These are phyloP conservation scores for Penicillium griseofulvum DNA, from an alignment of 2,329 filamentous ascomycete genomes.

Conservation along the genomic window DNA sequence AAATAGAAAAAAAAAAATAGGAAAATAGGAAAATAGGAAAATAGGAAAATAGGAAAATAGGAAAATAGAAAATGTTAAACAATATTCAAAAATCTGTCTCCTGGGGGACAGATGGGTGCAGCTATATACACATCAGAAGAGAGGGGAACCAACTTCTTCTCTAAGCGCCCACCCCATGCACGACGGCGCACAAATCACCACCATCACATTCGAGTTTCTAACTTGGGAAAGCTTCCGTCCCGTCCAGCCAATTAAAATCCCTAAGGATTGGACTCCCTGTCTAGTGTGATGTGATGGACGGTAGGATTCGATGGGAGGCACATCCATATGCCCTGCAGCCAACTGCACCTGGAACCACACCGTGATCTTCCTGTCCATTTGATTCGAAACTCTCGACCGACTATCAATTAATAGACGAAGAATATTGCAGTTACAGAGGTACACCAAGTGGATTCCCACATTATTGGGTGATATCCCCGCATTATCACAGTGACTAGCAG, in stretches of 20 bases:
- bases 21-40: too few relatives aligned
- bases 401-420: neutral
- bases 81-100: constrained; percentile 22
- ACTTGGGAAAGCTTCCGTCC: constrained; percentile 5
- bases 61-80: constrained; percentile 34
- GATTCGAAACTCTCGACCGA: neutral
- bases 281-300: neutral
- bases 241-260: constrained; percentile 8
- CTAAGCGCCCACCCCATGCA: constrained; percentile 25
- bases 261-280: neutral
- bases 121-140: constrained; percentile 33
- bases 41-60: constrained; percentile 30
- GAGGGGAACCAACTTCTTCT: constrained; percentile 6
- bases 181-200: constrained; percentile 18
- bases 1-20: constrained; percentile 24
- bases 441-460: neutral
- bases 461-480: constrained; percentile 2
- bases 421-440: neutral
- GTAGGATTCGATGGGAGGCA: constrained; percentile 3
- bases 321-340: constrained; percentile 9
- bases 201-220: constrained; percentile 21
- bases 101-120: constrained; percentile 23
- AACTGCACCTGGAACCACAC: constrained; percentile 2
- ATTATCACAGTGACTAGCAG: constrained; percentile 9
- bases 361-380: neutral